phyloP scores from a whole-genome alignment of 495 filamentous ascomycete genomes.

The Bombardia bombarda region DNA sequence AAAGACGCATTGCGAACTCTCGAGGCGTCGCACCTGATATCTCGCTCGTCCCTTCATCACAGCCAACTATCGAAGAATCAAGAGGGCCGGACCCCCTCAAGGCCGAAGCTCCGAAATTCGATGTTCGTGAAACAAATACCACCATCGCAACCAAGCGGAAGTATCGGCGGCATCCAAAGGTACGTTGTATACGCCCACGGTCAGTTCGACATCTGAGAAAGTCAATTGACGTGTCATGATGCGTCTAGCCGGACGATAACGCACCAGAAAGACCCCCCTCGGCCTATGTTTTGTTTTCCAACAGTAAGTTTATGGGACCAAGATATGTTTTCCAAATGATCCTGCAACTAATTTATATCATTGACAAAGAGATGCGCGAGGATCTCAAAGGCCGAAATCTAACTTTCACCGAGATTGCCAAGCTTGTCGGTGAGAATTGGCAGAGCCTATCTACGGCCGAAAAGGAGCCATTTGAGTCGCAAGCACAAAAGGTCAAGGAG shows the following conservation, averaged over 20 bases:
- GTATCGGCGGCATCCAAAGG: constrained; percentile 74
- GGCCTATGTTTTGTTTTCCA: constrained; percentile 78
- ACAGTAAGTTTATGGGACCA: too few relatives aligned
- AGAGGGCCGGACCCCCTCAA: constrained; percentile 23
- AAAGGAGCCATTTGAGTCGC: constrained; percentile 62
- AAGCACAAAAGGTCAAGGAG: constrained; percentile 63
- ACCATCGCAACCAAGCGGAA: constrained; percentile 51
- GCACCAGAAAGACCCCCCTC: constrained; percentile 71
- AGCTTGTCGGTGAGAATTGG: constrained; percentile 74
- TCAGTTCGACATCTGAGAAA: background rate
- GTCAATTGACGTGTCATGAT: constrained; percentile 3
- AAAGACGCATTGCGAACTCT: constrained; percentile 45
- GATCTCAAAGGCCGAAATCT: constrained; percentile 62
- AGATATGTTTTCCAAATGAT: too few relatives aligned
- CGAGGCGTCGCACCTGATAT: constrained; percentile 47
- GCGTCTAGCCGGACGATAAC: constrained; percentile 58
- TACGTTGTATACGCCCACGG: constrained; percentile 19
- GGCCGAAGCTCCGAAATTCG: constrained; percentile 21
- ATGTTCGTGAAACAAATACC: constrained; percentile 22
- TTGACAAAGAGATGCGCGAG: constrained; percentile 57
- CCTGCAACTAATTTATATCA: background rate
- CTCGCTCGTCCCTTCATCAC: constrained; percentile 32
- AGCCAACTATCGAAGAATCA: constrained; percentile 29
- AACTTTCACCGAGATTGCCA: constrained; percentile 75
- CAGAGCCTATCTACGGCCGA: constrained; percentile 55